Conservation (phyloP, 768 basidiomycete genomes). For the Hirschioporus abietinus region DNA sequence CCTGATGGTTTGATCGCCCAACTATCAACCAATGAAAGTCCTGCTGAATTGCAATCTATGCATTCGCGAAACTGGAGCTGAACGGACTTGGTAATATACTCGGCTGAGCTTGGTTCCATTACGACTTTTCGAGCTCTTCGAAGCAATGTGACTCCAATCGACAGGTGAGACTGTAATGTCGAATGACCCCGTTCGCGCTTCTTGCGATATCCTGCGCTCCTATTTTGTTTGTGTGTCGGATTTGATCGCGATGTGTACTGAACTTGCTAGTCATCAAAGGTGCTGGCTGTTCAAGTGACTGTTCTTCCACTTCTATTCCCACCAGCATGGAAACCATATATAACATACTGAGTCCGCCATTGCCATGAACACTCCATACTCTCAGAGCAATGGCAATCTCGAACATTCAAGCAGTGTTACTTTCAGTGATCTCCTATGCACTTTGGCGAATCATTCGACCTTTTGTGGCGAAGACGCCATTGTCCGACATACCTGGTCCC, state of each 20-base stretch:
- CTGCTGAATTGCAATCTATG: neutral
- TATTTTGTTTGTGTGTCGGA: neutral
- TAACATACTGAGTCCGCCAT: neutral
- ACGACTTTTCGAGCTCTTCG: neutral
- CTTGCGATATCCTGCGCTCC: neutral
- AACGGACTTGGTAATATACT: neutral
- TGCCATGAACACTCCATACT: neutral
- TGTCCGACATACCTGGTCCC: slow-evolving; percentile 3
- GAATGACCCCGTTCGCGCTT: neutral
- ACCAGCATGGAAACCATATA: neutral
- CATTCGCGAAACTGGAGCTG: neutral
- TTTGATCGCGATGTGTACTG: neutral
- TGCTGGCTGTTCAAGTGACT: neutral
- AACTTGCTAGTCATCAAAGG: neutral
- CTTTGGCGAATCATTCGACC: slow-evolving; percentile 18
- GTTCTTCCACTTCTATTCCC: neutral
- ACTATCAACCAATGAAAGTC: no score
- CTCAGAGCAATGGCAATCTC: neutral
- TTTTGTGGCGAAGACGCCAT: slow-evolving; percentile 15
- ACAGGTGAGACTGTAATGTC: neutral
- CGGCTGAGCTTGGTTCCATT: neutral
- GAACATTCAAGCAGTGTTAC: neutral
- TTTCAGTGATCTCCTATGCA: slow-evolving; percentile 11
- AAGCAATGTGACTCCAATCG: neutral
- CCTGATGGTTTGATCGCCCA: no score